Evolutionary conservation across 2,329 filamentous ascomycete species (phyloP).

Genomic region (Penicillium griseofulvum): DNA sequence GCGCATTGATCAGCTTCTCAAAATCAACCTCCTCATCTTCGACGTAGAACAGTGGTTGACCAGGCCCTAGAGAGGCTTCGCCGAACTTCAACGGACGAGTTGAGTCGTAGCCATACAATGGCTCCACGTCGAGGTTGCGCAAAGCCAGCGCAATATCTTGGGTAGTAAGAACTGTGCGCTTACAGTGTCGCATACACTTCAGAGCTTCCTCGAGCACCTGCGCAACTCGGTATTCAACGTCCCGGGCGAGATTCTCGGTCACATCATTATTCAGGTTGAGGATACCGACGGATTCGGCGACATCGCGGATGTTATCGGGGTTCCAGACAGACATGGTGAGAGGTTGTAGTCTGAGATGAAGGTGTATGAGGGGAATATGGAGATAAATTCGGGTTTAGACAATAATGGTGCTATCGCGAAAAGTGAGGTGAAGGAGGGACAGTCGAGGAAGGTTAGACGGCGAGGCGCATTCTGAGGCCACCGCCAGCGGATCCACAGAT

Average conservation of each 20-base stretch:
- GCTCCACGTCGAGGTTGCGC: slow-evolving; percentile 84
- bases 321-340: slow-evolving; percentile 75
- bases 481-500: slow-evolving; percentile 6
- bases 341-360: neutral
- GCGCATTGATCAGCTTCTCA: slow-evolving; percentile 96
- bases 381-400: neutral
- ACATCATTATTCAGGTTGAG: slow-evolving; percentile 77
- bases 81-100: slow-evolving; percentile 85
- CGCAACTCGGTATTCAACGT: slow-evolving; percentile 91
- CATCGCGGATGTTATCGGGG: slow-evolving; percentile 89
- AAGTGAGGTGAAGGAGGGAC: neutral
- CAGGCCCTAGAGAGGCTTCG: slow-evolving; percentile 87
- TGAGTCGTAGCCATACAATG: slow-evolving; percentile 93
- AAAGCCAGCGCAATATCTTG: slow-evolving; percentile 87
- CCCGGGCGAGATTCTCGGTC: slow-evolving; percentile 80
- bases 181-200: slow-evolving; percentile 91
- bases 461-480: slow-evolving; percentile 17
- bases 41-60: slow-evolving; percentile 93
- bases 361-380: slow-evolving; percentile 3
- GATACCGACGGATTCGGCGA: slow-evolving; percentile 94
- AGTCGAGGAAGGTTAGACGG: neutral
- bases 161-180: slow-evolving; percentile 81
- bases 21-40: slow-evolving; percentile 99
- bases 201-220: slow-evolving; percentile 92
- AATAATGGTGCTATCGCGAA: neutral